Evolutionary conservation across 352 stramenopile genomes (phyloP).

Genomic region (Blastocystis sp.): DNA sequence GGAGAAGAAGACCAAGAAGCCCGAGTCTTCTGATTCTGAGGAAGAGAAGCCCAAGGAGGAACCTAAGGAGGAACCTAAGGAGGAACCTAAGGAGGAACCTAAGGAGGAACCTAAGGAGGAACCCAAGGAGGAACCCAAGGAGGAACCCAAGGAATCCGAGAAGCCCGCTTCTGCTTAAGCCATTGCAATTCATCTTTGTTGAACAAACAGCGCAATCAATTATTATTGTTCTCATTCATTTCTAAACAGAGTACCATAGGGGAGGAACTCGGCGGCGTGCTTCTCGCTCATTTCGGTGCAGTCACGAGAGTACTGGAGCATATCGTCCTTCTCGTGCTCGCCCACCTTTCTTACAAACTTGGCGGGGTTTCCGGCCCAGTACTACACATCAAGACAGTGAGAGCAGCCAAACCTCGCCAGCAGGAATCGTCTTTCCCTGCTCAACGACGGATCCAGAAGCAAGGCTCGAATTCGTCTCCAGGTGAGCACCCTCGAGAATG

Average conservation of each 20-base stretch:
- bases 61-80: neutral
- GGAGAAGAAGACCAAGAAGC: constrained; percentile 58
- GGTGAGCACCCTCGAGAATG: constrained; percentile 87
- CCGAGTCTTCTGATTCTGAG: constrained; percentile 16
- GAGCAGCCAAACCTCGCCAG: constrained; percentile 82
- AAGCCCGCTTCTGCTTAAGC: neutral
- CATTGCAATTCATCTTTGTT: neutral
- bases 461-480: constrained; percentile 91
- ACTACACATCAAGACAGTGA: constrained; percentile 10
- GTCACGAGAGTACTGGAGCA: constrained; percentile 66
- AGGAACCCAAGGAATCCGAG: neutral
- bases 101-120: constrained; percentile 16
- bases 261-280: constrained; percentile 69
- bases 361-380: constrained; percentile 72
- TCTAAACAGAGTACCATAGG: constrained; percentile 73
- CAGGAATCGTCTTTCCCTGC: constrained; percentile 84
- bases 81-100: constrained; percentile 11
- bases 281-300: constrained; percentile 72
- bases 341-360: constrained; percentile 72
- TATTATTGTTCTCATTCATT: constrained; percentile 44
- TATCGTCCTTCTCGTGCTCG: constrained; percentile 72
- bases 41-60: constrained; percentile 26
- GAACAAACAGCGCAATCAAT: constrained; percentile 56
- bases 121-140: too few species aligned
- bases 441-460: constrained; percentile 90